Base-by-base conservation (phyloP, 371 early-diverging fungal species). In the Apophysomyces sp. region DNA sequence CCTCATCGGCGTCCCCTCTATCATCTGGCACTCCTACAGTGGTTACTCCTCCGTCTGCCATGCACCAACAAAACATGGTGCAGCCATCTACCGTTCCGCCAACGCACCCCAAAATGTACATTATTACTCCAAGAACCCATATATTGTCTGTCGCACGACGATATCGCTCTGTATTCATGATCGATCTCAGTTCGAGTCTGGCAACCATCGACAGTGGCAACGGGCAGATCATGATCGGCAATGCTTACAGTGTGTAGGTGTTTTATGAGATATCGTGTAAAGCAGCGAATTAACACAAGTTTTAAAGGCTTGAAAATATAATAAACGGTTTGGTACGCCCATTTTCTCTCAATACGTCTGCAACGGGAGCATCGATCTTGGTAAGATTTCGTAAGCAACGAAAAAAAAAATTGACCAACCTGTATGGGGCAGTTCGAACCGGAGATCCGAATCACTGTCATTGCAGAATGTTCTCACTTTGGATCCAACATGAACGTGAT, bases 391-490 rank as follows among this genome's bases (percentile, higher is more conserved):
- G 60, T 60, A 55, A 3, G 12, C 2, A 11, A 36, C 26, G 26
- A n/a, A 37, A 15, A 18, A 56, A 32, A 21, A 16, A 7, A 12
- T 26, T 29, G n/a, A 2, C 3, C 26, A 11, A 15, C 30, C 55
- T 56, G 26, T 18, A 24, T 40, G 13, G 6, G 49, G 4, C 70
- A 88, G 84, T 58, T 85, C 36, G 68, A 84, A 49, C 84, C 90
- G 4, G 80, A 80, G 27, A 75, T 92, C 8, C 77, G 88, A 39
- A 78, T 92, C 15, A 90, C 89, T 1, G 88, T 92, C 32, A 83
- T 92, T 40, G 92, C 89, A 3, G 92, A 92, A 61, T 87, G 87
- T 66, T 76, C 86, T 16, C 83, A 86, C 61, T 82, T 89, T 67
- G 84, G 85, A 62, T 85, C 86, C 49, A 87, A 86, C 41, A 71